A percentile compares a stretch with the other conserved stretches of the same genome.
Evolutionary conservation across 2,329 filamentous ascomycete species (phyloP).

Genomic region (Dothideomycetes sp.): DNA sequence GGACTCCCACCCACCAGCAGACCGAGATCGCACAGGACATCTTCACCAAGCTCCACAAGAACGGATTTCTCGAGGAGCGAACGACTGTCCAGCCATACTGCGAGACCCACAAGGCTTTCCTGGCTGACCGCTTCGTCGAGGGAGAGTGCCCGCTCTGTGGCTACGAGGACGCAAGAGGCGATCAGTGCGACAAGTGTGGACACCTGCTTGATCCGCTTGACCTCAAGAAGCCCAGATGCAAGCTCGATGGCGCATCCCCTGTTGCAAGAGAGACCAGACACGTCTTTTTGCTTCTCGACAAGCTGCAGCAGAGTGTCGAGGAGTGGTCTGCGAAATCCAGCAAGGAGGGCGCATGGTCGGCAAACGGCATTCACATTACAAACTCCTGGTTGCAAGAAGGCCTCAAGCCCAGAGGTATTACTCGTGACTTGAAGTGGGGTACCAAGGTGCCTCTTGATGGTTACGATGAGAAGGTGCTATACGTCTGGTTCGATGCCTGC

Average conservation of each 20-base stretch:
- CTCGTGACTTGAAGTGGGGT: constrained; percentile 87
- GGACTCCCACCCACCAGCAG: constrained; percentile 79
- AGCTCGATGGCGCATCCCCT: constrained; percentile 75
- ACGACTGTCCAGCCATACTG: constrained; percentile 87
- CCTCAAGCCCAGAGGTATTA: constrained; percentile 77
- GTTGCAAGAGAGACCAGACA: constrained; percentile 78
- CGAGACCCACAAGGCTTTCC: constrained; percentile 49
- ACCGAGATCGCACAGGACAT: constrained; percentile 89
- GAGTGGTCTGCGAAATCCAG: constrained; percentile 67
- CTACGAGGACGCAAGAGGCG: constrained; percentile 41
- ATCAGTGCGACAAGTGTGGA: constrained; percentile 44
- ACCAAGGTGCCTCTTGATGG: constrained; percentile 48
- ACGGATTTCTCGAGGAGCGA: constrained; percentile 78
- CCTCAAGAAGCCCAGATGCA: constrained; percentile 78
- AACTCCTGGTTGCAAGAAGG: constrained; percentile 76
- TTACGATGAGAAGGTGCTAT: constrained; percentile 71
- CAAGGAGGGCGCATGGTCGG: constrained; percentile 63
- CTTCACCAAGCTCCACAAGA: constrained; percentile 76
- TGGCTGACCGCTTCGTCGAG: constrained; percentile 80
- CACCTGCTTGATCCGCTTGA: constrained; percentile 38
- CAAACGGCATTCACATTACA: constrained; percentile 66
- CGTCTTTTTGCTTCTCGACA: constrained; percentile 78
- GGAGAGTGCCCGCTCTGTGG: constrained; percentile 63
- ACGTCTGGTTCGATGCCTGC: constrained; percentile 88
- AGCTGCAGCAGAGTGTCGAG: constrained; percentile 65